Percentiles rank a stretch among this genome's conserved stretches.
Evolutionary conservation across 2,329 filamentous ascomycete genomes (phyloP).

Genomic region (Sporothrix protearum): DNA sequence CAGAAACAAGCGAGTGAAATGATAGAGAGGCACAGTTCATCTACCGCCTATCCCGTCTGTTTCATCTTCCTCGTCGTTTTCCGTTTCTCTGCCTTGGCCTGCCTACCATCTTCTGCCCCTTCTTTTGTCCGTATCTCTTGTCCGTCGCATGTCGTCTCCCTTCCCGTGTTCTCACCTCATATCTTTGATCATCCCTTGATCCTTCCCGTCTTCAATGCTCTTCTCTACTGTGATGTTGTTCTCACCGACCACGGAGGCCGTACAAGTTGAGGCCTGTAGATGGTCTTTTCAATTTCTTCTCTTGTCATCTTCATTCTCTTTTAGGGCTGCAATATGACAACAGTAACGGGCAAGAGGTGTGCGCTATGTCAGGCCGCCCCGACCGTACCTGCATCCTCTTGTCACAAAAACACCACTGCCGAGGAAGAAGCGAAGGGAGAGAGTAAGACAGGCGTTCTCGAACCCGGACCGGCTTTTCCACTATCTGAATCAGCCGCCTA

Average conservation of each 20-base stretch:
- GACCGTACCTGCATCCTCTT: background rate
- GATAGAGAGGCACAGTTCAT: background rate
- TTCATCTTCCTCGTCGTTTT: slow-evolving; percentile 3
- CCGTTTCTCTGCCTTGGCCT: no score
- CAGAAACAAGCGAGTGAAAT: background rate
- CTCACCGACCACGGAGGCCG: background rate
- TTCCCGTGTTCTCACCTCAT: slow-evolving; percentile 7
- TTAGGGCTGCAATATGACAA: background rate
- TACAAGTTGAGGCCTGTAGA: background rate
- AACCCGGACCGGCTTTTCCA: background rate
- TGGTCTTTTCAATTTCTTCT: background rate
- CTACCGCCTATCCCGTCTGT: slow-evolving; percentile 16
- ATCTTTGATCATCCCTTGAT: slow-evolving; percentile 2
- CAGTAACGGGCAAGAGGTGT: background rate
- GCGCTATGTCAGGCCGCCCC: background rate
- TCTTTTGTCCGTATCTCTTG: slow-evolving; percentile 8
- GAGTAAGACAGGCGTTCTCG: background rate
- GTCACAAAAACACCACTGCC: background rate
- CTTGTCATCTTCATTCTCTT: background rate
- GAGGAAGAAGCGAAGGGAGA: background rate
- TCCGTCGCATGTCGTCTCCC: background rate
- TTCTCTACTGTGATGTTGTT: background rate
- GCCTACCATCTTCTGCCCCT: background rate
- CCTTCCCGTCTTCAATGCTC: background rate
- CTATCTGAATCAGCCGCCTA: background rate